phyloP scores from a whole-genome alignment of 2,329 filamentous ascomycete species.

The Colletotrichum sp. region DNA sequence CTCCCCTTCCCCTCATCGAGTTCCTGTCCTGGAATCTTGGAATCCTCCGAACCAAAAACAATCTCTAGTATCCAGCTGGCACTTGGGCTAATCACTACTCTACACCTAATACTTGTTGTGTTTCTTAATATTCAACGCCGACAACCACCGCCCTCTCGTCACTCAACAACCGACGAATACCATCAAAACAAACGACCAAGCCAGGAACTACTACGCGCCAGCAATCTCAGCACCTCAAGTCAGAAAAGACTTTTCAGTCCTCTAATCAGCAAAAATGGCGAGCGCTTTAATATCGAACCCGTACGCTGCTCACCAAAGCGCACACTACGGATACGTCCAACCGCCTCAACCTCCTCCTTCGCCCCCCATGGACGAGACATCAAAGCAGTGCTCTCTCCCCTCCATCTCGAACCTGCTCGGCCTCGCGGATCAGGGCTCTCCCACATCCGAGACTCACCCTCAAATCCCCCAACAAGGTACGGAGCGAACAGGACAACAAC shows the following conservation, averaged over 20 bases:
- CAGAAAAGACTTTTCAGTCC: not conserved
- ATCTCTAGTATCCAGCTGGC: constrained; percentile 35
- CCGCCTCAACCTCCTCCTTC: constrained; percentile 72
- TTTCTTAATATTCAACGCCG: constrained; percentile 25
- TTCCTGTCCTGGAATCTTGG: constrained; percentile 23
- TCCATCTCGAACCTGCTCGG: constrained; percentile 92
- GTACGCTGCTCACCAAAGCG: constrained; percentile 50
- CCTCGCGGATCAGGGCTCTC: constrained; percentile 75
- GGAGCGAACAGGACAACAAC: not conserved
- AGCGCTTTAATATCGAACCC: constrained; percentile 38
- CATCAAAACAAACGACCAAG: not conserved
- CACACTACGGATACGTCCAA: constrained; percentile 54
- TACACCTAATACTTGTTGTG: constrained; percentile 29
- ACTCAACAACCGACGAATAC: constrained; percentile 12
- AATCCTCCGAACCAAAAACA: constrained; percentile 30
- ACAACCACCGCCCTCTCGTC: constrained; percentile 1
- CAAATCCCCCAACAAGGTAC: constrained; percentile 32
- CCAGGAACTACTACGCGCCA: not conserved
- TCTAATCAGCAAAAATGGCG: constrained; percentile 24
- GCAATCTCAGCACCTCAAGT: not conserved
- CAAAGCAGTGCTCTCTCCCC: constrained; percentile 80
- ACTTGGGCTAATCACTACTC: constrained; percentile 35
- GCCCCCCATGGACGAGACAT: constrained; percentile 74
- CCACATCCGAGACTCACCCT: constrained; percentile 60
- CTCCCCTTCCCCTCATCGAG: constrained; percentile 27